A percentile compares a stretch with the other conserved stretches of the same genome.
phyloP scores from a whole-genome alignment of 2,329 filamentous ascomycete genomes.

The Fusarium napiforme region DNA sequence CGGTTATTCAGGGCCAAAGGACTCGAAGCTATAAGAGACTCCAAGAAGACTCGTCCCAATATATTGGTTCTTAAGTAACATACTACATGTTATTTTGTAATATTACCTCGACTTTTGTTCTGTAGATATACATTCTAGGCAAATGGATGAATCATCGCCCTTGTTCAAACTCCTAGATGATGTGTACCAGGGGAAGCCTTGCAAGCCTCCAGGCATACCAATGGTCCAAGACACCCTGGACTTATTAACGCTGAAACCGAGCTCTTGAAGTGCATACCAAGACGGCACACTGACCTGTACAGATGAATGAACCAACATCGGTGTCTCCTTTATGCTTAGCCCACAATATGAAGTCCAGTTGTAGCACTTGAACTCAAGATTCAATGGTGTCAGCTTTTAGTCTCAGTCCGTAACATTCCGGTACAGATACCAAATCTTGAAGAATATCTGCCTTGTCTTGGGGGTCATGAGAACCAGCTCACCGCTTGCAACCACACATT shows the following conservation, averaged over 20 bases:
- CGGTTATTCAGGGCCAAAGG: not conserved
- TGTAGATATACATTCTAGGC: not conserved
- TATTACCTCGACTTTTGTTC: not conserved
- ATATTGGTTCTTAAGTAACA: not conserved
- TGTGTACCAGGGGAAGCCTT: not conserved
- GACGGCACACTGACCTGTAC: not conserved
- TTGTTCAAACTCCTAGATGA: not conserved
- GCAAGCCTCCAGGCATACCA: not conserved
- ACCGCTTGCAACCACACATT: not conserved
- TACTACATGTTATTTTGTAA: not conserved
- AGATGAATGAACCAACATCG: not conserved
- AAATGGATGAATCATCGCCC: not conserved
- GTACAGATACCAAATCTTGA: not conserved
- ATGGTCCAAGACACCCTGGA: not conserved
- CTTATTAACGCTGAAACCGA: not conserved
- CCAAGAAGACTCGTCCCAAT: not conserved
- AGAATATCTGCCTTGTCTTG: not conserved
- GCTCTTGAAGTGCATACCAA: not conserved
- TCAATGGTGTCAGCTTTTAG: not conserved
- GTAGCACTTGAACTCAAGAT: not conserved
- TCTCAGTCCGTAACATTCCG: not conserved
- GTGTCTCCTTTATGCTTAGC: not conserved
- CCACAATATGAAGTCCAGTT: not conserved
- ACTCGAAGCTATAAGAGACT: slow-evolving; percentile 3
- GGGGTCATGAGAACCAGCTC: not conserved